phyloP scores from a whole-genome alignment of 768 basidiomycete genomes.

The Podaxis pistillaris region DNA sequence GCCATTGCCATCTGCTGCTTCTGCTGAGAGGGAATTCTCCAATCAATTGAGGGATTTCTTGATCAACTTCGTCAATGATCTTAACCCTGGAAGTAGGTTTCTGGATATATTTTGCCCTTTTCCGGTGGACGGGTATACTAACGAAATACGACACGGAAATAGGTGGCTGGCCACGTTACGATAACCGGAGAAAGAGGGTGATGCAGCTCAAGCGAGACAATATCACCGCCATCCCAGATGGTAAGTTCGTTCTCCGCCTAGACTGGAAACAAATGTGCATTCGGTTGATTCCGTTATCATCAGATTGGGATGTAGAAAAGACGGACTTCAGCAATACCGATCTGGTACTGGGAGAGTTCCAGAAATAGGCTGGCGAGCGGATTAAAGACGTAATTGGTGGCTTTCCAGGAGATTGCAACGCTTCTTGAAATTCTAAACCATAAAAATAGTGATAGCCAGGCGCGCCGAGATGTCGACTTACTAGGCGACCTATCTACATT shows the following conservation, averaged over 20 bases:
- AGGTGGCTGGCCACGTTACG: slow-evolving; percentile 50
- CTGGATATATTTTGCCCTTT: not conserved
- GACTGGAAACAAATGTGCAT: not conserved
- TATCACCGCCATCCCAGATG: slow-evolving; percentile 51
- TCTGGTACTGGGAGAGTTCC: slow-evolving; percentile 41
- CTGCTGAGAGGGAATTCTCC: slow-evolving; percentile 44
- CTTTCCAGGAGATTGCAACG: no score
- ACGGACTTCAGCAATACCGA: slow-evolving; percentile 41
- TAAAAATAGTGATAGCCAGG: no score
- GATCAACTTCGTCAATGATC: slow-evolving; percentile 56
- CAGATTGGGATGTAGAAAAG: slow-evolving; percentile 42
- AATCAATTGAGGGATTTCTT: slow-evolving; percentile 50
- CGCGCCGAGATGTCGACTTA: no score
- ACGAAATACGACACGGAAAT: not conserved
- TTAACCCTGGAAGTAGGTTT: slow-evolving; percentile 51
- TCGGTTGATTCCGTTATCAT: not conserved
- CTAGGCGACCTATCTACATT: no score
- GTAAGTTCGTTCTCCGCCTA: slow-evolving; percentile 29
- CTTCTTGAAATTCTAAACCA: no score
- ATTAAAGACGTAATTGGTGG: not conserved
- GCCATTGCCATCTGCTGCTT: slow-evolving; percentile 34
- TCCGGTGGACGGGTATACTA: not conserved
- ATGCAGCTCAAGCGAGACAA: slow-evolving; percentile 53
- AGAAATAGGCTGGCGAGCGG: slow-evolving; percentile 32
- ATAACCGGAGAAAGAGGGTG: slow-evolving; percentile 30